Conservation (phyloP, 2,329 filamentous ascomycete species). For the Claviceps spartinae region DNA sequence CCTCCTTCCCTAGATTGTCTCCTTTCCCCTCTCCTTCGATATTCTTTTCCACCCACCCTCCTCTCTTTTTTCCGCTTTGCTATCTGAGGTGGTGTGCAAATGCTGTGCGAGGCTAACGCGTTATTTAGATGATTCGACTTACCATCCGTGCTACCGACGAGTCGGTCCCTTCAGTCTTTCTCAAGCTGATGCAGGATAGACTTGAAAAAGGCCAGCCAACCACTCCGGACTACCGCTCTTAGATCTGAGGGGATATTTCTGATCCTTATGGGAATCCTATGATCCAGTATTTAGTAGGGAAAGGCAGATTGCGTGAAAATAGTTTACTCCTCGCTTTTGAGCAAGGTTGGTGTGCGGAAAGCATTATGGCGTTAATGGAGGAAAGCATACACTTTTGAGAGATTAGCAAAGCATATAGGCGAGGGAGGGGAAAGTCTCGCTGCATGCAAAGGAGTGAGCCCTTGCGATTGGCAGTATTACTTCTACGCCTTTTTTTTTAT, state of each 20-base stretch:
- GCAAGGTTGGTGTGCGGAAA: too few relatives aligned
- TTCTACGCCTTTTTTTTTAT: too few relatives aligned
- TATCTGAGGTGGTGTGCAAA: too few relatives aligned
- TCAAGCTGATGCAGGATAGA: slow-evolving; percentile 79
- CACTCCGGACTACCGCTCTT: slow-evolving; percentile 23
- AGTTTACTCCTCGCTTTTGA: neutral
- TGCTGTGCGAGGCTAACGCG: neutral
- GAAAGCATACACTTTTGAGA: too few relatives aligned
- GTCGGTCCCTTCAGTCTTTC: slow-evolving; percentile 61
- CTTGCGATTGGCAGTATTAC: neutral
- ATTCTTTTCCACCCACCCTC: too few relatives aligned
- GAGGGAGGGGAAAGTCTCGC: neutral
- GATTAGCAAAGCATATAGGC: too few relatives aligned
- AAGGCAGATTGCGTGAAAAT: neutral
- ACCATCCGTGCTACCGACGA: slow-evolving; percentile 93
- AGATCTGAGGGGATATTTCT: slow-evolving; percentile 36
- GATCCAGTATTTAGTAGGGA: slow-evolving; percentile 25
- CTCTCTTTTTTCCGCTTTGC: neutral
- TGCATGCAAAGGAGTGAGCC: neutral
- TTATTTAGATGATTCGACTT: slow-evolving; percentile 73
- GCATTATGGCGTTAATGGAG: too few relatives aligned
- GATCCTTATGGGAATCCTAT: slow-evolving; percentile 43
- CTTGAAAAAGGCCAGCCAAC: slow-evolving; percentile 43
- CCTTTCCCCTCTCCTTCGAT: too few relatives aligned
- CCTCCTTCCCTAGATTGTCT: neutral